Conservation (phyloP, 2,329 filamentous ascomycete genomes). For the Cadophora malorum region DNA sequence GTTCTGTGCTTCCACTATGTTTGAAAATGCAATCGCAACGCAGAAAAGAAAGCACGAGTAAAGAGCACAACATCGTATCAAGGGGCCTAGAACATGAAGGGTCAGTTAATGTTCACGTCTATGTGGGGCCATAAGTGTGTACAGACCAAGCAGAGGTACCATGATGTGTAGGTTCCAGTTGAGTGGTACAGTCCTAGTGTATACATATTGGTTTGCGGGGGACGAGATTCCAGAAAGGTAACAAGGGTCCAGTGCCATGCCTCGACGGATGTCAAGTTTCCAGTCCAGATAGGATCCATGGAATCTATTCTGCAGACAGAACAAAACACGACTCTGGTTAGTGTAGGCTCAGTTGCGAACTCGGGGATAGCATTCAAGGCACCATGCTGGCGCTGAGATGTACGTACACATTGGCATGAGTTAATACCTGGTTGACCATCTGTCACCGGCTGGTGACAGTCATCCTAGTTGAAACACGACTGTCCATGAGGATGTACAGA, state of each 20-base stretch:
- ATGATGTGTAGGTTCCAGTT: conserved; percentile 3
- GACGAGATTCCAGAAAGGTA: not conserved
- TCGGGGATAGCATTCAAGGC: conserved; percentile 37
- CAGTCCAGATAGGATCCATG: conserved; percentile 5
- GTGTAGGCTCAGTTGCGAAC: conserved; percentile 40
- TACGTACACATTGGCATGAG: conserved; percentile 45
- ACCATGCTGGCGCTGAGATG: conserved; percentile 39
- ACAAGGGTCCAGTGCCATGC: not conserved
- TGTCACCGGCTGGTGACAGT: conserved; percentile 35
- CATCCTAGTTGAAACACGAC: conserved; percentile 16
- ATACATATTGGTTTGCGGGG: not conserved
- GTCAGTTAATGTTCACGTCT: conserved; percentile 20
- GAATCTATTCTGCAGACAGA: conserved; percentile 36
- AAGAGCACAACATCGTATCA: conserved; percentile 34
- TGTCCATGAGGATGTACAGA: not conserved
- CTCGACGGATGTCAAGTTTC: not conserved
- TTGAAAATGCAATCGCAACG: conserved; percentile 26
- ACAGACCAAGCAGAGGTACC: conserved; percentile 35
- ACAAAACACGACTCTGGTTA: conserved; percentile 38
- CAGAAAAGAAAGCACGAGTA: conserved; percentile 29
- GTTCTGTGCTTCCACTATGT: conserved; percentile 41
- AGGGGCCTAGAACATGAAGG: conserved; percentile 26
- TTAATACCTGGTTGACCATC: conserved; percentile 37
- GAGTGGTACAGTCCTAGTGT: conserved; percentile 1
- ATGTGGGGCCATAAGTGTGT: conserved; percentile 16